phyloP scores from a whole-genome alignment of 169 alveolate species.

The Cryptosporidium sp. region DNA sequence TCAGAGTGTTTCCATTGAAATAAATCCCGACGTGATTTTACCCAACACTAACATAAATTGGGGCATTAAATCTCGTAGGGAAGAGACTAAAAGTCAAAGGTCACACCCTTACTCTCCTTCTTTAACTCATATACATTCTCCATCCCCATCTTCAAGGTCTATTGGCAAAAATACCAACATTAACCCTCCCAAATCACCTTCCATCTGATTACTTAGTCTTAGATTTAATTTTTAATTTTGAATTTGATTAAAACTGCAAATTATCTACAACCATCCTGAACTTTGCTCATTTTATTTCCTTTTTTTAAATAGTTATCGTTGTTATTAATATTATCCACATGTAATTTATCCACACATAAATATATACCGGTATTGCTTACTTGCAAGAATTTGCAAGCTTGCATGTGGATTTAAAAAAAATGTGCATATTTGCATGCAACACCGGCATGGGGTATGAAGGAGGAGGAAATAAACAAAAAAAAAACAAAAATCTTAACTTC shows the following conservation, averaged over 20 bases:
- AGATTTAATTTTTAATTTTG: conserved; percentile 51
- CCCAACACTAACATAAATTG: background rate
- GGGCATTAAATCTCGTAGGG: conserved; percentile 12
- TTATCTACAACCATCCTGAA: background rate
- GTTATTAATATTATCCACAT: background rate
- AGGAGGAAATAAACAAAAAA: background rate
- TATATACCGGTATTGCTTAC: background rate
- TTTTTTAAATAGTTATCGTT: background rate
- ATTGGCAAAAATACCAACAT: background rate
- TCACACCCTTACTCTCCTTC: conserved; percentile 56
- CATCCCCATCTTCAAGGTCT: conserved; percentile 40
- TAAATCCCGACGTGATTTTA: background rate
- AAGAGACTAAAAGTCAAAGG: conserved; percentile 4
- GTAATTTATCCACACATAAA: background rate
- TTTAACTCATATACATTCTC: conserved; percentile 6
- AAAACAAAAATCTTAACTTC: background rate
- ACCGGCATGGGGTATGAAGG: background rate
- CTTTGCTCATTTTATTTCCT: background rate
- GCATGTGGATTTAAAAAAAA: background rate
- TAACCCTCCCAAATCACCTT: conserved; percentile 23
- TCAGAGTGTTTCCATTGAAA: conserved; percentile 36
- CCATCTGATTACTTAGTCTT: conserved; percentile 3
- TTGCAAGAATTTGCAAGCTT: background rate
- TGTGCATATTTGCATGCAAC: background rate
- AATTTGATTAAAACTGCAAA: background rate